These are phyloP conservation scores for Coemansia sp. DNA, from an alignment of 192 early-diverging fungal genomes.

Conservation along the genomic window DNA sequence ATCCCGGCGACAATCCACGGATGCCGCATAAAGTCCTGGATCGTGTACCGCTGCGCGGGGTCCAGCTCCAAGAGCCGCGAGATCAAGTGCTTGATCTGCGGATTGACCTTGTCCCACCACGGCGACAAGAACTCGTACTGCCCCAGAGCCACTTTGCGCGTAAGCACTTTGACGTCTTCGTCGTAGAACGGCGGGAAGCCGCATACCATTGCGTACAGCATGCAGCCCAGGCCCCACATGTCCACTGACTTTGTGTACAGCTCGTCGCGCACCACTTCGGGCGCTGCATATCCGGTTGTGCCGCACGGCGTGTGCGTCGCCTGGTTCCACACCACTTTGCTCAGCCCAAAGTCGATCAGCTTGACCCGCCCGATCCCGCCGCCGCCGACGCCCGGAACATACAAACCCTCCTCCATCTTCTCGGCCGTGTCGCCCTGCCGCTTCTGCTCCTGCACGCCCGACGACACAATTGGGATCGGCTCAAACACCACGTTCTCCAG, in stretches of 20 bases:
- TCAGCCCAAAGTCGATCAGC: conserved; percentile 88
- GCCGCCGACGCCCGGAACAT: conserved; percentile 71
- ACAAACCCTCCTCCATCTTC: conserved; percentile 73
- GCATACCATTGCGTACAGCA: conserved; percentile 78
- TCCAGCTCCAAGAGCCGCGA: conserved; percentile 67
- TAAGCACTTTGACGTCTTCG: conserved; percentile 71
- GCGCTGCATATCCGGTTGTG: conserved; percentile 90
- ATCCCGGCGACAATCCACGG: conserved; percentile 64
- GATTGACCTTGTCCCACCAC: conserved; percentile 90
- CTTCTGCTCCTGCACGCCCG: conserved; percentile 44
- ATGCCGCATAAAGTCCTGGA: conserved; percentile 77
- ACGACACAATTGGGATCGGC: conserved; percentile 64
- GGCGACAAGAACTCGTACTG: conserved; percentile 81
- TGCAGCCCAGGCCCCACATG: conserved; percentile 87
- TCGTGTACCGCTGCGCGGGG: conserved; percentile 69
- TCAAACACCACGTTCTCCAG: conserved; percentile 86
- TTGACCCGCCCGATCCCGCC: conserved; percentile 82
- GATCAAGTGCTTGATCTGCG: conserved; percentile 72
- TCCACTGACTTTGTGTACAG: conserved; percentile 79
- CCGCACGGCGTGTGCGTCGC: conserved; percentile 88
- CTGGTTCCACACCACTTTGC: conserved; percentile 82
- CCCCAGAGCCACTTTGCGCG: conserved; percentile 82
- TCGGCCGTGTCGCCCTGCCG: conserved; percentile 60
- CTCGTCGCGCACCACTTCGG: conserved; percentile 83
- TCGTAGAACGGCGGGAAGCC: conserved; percentile 84